Evolutionary conservation across 1,139 yeast genomes (phyloP).

Genomic region (Arxiozyma bovina): DNA sequence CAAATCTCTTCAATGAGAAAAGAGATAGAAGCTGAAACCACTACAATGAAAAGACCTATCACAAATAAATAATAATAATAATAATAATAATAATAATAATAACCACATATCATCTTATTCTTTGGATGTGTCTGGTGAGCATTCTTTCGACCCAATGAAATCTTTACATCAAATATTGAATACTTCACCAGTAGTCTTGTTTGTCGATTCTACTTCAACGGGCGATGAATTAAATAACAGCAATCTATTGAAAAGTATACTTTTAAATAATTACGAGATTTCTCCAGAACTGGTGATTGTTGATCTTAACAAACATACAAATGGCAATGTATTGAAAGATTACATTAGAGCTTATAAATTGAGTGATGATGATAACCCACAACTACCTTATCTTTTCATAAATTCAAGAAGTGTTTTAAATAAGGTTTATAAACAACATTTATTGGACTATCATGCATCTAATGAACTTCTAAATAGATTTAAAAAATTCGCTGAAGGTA

Average conservation of each 20-base stretch:
- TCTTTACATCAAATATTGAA: slow-evolving; percentile 19
- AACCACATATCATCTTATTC: background rate
- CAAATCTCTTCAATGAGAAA: slow-evolving; percentile 13
- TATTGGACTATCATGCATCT: slow-evolving; percentile 12
- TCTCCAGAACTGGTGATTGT: slow-evolving; percentile 59
- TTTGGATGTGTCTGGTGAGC: background rate
- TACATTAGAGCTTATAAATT: slow-evolving; percentile 32
- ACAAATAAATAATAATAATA: background rate
- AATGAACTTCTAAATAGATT: slow-evolving; percentile 13
- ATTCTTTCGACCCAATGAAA: background rate
- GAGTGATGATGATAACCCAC: background rate
- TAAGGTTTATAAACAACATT: slow-evolving; percentile 8
- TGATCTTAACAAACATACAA: slow-evolving; percentile 63
- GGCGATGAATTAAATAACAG: slow-evolving; percentile 21
- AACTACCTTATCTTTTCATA: slow-evolving; percentile 19
- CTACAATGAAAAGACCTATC: background rate
- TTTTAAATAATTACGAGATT: slow-evolving; percentile 51
- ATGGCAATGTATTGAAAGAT: slow-evolving; percentile 46
- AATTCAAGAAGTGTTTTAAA: slow-evolving; percentile 12
- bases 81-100: background rate
- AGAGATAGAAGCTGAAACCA: slow-evolving; percentile 7
- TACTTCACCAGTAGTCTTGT: slow-evolving; percentile 24
- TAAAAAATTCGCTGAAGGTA: slow-evolving; percentile 13
- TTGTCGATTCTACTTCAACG: slow-evolving; percentile 34
- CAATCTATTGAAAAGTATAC: slow-evolving; percentile 43